Evolutionary conservation across 257 asterid species (phyloP).

Genomic region (Solanum lycopersicoides): DNA sequence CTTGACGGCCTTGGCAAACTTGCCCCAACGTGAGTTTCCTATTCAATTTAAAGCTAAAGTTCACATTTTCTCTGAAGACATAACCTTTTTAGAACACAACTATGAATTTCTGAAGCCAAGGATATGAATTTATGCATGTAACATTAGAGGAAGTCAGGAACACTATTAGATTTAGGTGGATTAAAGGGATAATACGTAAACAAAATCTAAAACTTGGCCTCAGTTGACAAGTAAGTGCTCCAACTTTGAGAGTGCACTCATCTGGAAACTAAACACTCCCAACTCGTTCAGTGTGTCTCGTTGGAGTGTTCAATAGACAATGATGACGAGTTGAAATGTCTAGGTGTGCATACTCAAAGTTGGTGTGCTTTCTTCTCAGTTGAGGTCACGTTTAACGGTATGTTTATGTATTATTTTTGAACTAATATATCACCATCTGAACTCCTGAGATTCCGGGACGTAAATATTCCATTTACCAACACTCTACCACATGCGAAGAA

Average conservation of each 20-base stretch:
- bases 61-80: neutral
- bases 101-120: neutral
- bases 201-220: neutral
- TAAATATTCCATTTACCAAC: neutral
- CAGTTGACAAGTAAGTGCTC: neutral
- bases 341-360: neutral
- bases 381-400: neutral
- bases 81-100: neutral
- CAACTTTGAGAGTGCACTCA: neutral
- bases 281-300: neutral
- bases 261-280: neutral
- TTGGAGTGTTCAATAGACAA: neutral
- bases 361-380: neutral
- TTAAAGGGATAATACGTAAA: neutral
- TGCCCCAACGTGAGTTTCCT: constrained; percentile 82
- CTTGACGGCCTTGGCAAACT: constrained; percentile 86
- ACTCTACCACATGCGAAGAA: neutral
- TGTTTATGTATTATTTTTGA: neutral
- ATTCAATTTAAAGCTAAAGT: neutral
- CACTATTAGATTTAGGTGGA: neutral
- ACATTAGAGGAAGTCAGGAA: neutral
- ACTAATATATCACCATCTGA: neutral
- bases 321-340: neutral
- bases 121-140: neutral
- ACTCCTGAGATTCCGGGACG: neutral